Evolutionary conservation across 1,284 basidiomycete species (phyloP).

Genomic region (Cutaneotrichosporon sp.): DNA sequence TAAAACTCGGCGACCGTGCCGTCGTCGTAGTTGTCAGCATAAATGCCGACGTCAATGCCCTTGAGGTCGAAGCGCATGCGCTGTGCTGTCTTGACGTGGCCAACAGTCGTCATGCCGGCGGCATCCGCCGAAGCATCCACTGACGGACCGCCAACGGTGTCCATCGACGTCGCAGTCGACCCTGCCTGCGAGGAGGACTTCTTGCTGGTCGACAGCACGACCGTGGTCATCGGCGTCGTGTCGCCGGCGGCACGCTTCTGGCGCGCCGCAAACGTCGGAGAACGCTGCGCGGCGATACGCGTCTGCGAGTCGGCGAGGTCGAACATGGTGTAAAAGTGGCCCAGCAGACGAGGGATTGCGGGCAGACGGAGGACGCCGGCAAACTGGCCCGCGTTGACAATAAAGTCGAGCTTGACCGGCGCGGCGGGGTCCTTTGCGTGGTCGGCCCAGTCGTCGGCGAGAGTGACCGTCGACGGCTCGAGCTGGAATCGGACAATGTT

Average conservation of each 20-base stretch:
- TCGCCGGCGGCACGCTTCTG: constrained; percentile 53
- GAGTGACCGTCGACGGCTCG: constrained; percentile 66
- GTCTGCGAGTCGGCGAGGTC: constrained; percentile 63
- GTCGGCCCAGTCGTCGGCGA: constrained; percentile 75
- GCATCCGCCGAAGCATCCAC: constrained; percentile 56
- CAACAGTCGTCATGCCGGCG: constrained; percentile 33
- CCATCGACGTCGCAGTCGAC: not conserved
- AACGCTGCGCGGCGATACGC: constrained; percentile 48
- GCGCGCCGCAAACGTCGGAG: constrained; percentile 65
- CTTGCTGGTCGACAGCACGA: constrained; percentile 61
- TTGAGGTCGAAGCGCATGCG: constrained; percentile 39
- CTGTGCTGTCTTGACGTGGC: constrained; percentile 33
- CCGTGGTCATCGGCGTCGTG: constrained; percentile 72
- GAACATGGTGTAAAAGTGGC: constrained; percentile 38
- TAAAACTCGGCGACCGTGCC: constrained; percentile 34
- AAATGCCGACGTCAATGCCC: constrained; percentile 41
- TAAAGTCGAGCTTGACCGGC: constrained; percentile 68
- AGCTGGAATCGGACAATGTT: constrained; percentile 74
- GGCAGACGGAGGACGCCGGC: constrained; percentile 63
- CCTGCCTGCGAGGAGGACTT: constrained; percentile 33
- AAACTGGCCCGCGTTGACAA: constrained; percentile 66
- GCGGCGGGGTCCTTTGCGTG: constrained; percentile 52
- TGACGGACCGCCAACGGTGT: not conserved
- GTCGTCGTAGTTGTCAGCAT: constrained; percentile 35
- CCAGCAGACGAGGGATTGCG: constrained; percentile 38